Conservation (phyloP, 345 rosid genomes). For the Bruguiera gymnorhiza region DNA sequence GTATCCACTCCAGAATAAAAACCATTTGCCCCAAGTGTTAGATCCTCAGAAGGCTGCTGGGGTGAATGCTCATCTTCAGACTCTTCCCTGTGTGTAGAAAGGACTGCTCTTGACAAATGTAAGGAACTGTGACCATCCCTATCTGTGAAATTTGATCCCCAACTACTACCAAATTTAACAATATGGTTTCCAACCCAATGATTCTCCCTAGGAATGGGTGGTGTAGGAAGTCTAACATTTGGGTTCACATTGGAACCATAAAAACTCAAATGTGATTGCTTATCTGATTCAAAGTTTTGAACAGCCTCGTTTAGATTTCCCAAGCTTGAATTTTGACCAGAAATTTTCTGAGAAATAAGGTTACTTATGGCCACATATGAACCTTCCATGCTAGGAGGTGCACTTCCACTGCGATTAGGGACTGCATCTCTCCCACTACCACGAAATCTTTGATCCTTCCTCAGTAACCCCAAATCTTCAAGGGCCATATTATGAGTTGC, state of each 20-base stretch:
- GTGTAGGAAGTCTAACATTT: conserved; percentile 40
- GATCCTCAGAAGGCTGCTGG: conserved; percentile 22
- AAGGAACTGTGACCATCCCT: conserved; percentile 25
- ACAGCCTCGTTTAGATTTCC: conserved; percentile 17
- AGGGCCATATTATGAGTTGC: conserved; percentile 22
- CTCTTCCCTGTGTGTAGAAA: conserved; percentile 62
- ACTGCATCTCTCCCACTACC: conserved; percentile 24
- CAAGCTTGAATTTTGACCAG: conserved; percentile 20
- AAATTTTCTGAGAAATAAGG: conserved; percentile 34
- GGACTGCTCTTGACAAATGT: conserved; percentile 36
- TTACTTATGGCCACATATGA: conserved; percentile 45
- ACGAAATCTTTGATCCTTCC: conserved; percentile 18
- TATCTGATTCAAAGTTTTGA: conserved; percentile 26
- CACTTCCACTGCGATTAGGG: conserved; percentile 63
- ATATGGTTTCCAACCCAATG: conserved; percentile 10
- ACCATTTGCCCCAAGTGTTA: conserved; percentile 21
- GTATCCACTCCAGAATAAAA: conserved; percentile 26
- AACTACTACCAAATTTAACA: conserved; percentile 36
- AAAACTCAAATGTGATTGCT: conserved; percentile 22
- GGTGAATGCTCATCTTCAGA: conserved; percentile 45
- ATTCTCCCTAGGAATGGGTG: conserved; percentile 34
- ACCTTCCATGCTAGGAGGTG: conserved; percentile 63
- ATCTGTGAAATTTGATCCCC: conserved; percentile 29
- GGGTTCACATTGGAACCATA: conserved; percentile 26
- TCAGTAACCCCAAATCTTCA: conserved; percentile 29